Percentiles rank a stretch among this genome's conserved stretches.
Evolutionary conservation across 2,329 filamentous ascomycete species (phyloP).

Genomic region (Sporothrix variecibatus): DNA sequence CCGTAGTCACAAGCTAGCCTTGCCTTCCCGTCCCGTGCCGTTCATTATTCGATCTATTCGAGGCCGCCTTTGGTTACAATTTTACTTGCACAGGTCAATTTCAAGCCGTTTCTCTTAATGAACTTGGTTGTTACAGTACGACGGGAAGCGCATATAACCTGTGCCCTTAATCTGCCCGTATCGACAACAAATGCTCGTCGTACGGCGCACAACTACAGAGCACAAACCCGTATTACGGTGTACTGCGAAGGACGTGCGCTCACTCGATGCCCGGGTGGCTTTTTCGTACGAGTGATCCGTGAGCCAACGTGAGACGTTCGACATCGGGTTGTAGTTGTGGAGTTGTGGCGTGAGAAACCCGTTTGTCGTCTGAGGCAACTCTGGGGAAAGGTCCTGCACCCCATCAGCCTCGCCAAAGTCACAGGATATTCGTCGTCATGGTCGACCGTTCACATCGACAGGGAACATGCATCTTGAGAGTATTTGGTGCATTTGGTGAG

Average conservation of each 20-base stretch:
- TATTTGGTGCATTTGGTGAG: neutral
- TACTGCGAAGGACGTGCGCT: neutral
- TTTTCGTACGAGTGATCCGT: neutral
- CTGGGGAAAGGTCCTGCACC: neutral
- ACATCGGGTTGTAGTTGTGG: neutral
- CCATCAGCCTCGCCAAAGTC: conserved; percentile 10
- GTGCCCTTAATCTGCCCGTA: neutral
- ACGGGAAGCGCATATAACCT: neutral
- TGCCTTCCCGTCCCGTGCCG: neutral
- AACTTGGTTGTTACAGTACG: neutral
- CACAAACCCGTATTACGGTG: neutral
- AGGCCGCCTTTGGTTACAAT: neutral
- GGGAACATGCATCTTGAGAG: neutral
- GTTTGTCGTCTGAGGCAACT: neutral
- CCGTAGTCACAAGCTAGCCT: neutral
- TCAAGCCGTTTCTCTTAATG: neutral
- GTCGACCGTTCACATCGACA: neutral
- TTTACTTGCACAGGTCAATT: neutral
- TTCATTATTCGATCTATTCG: neutral
- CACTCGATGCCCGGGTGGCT: neutral
- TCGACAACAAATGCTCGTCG: neutral
- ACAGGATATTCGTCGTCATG: neutral
- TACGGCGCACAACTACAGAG: neutral
- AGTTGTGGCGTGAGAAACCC: neutral
- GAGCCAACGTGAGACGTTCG: neutral